Base-by-base conservation (phyloP, 2,329 filamentous ascomycete species). In the Gnomoniopsis smithogilvyi region DNA sequence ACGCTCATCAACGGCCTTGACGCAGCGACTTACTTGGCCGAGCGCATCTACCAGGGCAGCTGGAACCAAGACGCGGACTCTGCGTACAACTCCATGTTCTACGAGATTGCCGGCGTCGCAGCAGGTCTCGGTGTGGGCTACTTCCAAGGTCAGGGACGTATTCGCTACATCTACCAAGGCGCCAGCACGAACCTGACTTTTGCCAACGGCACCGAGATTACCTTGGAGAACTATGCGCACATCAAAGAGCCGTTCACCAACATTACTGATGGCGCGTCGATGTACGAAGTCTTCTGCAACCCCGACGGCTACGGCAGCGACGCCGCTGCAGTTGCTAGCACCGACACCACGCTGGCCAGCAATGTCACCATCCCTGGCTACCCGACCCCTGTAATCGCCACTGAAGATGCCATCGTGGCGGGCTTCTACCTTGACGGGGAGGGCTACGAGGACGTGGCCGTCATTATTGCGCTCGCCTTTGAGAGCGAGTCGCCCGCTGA, bases 1-100 rank as follows among this genome's bases (percentile, higher is more conserved):
- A 64, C 62, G 19, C 61, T 62, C 21, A 70, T 72, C 64, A 69
- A 72, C 49, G 68, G 68, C 43, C 51, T 65, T 6, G 65, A 68
- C 24, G 69, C 68, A 1, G 65, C 68, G 0, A 65, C 69, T 0
- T 81, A 77, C 38, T 70, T 79, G n/a, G 65, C 66, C 69, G 73
- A 77, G 6, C 64, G 77, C 2, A 63, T 80, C 3, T 75, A 77
- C 60, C 68, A 66, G 0, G 74, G 76, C 1, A 64, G 69, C 0
- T 73, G 72, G 52, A 69, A 67, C 41, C 67, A 63, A 24, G 68
- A 72, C 34, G 67, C 59, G 15, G 67, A 67, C 22, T 65, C 72
- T 4, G 69, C 69, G 1, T 77, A 76, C 66, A 77, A 76, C 65
- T 67, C 65, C 53, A 70, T 75, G 70, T 76, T 76, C 56, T 73